These are phyloP conservation scores for Fusarium sambucinum DNA, from an alignment of 2,329 filamentous ascomycete species.

Conservation along the genomic window DNA sequence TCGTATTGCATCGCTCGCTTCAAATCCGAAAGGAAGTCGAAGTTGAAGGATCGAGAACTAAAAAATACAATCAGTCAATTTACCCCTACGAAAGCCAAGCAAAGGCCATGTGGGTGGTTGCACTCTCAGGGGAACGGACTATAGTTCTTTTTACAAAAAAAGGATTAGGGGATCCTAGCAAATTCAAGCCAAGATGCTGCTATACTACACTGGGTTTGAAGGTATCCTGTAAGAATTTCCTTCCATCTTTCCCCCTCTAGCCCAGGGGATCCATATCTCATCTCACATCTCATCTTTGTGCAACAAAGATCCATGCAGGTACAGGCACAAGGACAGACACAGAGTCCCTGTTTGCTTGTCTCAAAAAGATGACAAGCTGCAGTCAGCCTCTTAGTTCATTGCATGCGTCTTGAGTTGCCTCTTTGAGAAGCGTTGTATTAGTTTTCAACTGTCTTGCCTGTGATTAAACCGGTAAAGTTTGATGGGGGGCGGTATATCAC, in stretches of 20 bases:
- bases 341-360: slow-evolving; percentile 13
- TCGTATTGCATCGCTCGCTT: slow-evolving; percentile 14
- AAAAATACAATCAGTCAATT: slow-evolving; percentile 14
- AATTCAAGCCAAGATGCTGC: slow-evolving; percentile 16
- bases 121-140: slow-evolving; percentile 8
- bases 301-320: slow-evolving; percentile 33
- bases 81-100: slow-evolving; percentile 1
- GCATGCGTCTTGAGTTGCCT: slow-evolving; percentile 20
- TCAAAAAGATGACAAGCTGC: slow-evolving; percentile 29
- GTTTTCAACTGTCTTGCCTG: background rate
- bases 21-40: slow-evolving; percentile 3
- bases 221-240: slow-evolving; percentile 10
- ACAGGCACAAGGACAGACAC: background rate
- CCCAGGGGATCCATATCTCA: slow-evolving; percentile 6
- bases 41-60: slow-evolving; percentile 5
- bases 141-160: slow-evolving; percentile 4
- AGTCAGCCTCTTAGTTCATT: slow-evolving; percentile 25
- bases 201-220: slow-evolving; percentile 24
- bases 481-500: too few relatives aligned
- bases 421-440: background rate
- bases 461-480: background rate
- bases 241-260: background rate
- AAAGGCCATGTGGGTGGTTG: slow-evolving; percentile 15
- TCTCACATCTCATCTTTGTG: slow-evolving; percentile 30
- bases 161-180: slow-evolving; percentile 13